Percentiles rank a stretch among this genome's conserved stretches.
phyloP scores from a whole-genome alignment of 2,329 filamentous ascomycete genomes.

The Epichloe gansuensis region DNA sequence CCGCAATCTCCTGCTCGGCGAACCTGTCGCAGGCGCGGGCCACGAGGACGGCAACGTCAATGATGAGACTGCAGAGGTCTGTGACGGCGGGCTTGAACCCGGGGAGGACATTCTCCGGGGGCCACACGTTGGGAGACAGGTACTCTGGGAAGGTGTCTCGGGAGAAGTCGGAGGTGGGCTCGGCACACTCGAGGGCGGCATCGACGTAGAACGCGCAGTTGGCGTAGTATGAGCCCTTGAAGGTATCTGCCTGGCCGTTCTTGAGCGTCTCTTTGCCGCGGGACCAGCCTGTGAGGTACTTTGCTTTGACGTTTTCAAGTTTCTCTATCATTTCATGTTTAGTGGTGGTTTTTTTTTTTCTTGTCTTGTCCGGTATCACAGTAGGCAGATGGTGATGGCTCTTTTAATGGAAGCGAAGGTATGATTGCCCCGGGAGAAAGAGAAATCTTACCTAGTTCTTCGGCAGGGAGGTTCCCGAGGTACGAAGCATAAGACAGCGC shows the following conservation, averaged over 20 bases:
- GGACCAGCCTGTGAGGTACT: constrained; percentile 64
- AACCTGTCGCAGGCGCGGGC: constrained; percentile 83
- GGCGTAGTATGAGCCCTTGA: constrained; percentile 75
- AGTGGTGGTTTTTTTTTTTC: neutral
- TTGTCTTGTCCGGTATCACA: too few species aligned
- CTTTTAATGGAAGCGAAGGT: neutral
- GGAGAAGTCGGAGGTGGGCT: constrained; percentile 45
- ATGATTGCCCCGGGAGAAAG: neutral
- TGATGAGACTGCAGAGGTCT: constrained; percentile 68
- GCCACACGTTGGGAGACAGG: constrained; percentile 84
- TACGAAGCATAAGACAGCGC: constrained; percentile 82
- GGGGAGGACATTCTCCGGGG: constrained; percentile 51
- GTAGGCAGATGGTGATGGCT: too few species aligned
- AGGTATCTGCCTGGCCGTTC: constrained; percentile 63
- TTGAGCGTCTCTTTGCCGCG: constrained; percentile 71
- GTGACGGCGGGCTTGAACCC: constrained; percentile 65
- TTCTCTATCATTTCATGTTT: constrained; percentile 25
- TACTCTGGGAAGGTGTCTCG: constrained; percentile 68
- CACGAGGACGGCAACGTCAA: constrained; percentile 79
- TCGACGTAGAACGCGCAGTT: constrained; percentile 71
- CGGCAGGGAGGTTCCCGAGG: constrained; percentile 63
- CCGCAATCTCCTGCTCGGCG: constrained; percentile 63
- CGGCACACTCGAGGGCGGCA: constrained; percentile 45
- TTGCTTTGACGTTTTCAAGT: constrained; percentile 46
- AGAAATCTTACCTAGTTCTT: constrained; percentile 50